Evolutionary conservation across 1,284 basidiomycete species (phyloP), one percentile per base, ranked within the genome.

Genomic region (Ceratobasidium sp.): DNA sequence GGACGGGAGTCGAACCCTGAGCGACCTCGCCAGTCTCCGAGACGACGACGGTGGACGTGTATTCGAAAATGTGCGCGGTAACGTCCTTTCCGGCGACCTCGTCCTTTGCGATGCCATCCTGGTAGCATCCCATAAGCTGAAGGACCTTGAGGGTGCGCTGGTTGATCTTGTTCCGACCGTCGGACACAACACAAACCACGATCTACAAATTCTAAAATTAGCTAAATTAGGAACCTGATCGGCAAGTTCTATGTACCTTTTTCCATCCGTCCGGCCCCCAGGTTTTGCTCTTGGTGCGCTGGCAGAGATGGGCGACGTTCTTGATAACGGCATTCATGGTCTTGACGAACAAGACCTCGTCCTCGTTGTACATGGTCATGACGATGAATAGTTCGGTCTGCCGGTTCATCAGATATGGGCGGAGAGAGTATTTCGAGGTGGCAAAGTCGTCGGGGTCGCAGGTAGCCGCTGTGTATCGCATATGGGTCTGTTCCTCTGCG

Each of bases 191-290:
- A 78, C 94, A 96, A 32, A 97, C 94, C 45, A 97, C 94, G 58
- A 96, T 80, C 77, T 79, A 74, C 14, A 64, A 41, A 18, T 23
- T 3, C 0, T 21, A 4, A 46, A 60, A 70, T 50, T 21, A n/a
- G 21, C 3, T 10, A 23, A 34, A 41, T 45, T 23, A 32, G 26
- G 21, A 30, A 46, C 21, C 18, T 32, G 26, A n/a, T 16, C 23
- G 52, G 58, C 18, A 18, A 30, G n/a, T 6, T 21, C 32, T 59
- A 21, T 46, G 70, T 39, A 78, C 89, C 81, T 97, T 97, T 84
- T 97, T 92, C 96, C 96, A 98, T 14, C 94, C 93, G 57, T 96
- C 91, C 3, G 89, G 82, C 14, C 96, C 96, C 96, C 96, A 98
- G n/a, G 87, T 96, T 83, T 93, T 96, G 34, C 93, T 96, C 65